phyloP scores from a whole-genome alignment of 2,329 filamentous ascomycete genomes.

The Xylariaceae sp. region DNA sequence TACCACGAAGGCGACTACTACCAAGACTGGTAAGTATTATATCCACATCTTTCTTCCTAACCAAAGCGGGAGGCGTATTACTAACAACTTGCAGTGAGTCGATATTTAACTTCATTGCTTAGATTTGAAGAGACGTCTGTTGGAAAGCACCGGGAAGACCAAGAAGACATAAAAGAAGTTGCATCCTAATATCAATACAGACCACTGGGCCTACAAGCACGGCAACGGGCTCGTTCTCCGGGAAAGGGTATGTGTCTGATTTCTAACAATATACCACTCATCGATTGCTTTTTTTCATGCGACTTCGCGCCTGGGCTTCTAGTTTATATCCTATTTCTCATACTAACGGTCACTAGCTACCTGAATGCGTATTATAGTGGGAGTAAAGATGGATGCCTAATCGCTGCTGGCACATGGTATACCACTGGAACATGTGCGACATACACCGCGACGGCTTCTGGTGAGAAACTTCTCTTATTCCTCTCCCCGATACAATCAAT shows the following conservation, averaged over 20 bases:
- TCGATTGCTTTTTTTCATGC: no score
- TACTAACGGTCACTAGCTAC: conserved; percentile 46
- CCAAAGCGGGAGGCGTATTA: not conserved
- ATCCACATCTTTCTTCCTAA: no score
- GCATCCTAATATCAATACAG: not conserved
- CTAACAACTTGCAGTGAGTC: conserved; percentile 18
- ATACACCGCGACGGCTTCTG: conserved; percentile 59
- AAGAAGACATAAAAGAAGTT: conserved; percentile 37
- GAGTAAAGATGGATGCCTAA: conserved; percentile 68
- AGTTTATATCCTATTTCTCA: not conserved
- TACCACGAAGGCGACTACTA: conserved; percentile 44
- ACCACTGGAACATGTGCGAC: conserved; percentile 71
- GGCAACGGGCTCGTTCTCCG: conserved; percentile 49
- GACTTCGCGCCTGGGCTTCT: not conserved
- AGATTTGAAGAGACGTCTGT: not conserved
- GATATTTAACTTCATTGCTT: not conserved
- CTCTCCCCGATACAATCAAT: not conserved
- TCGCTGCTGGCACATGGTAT: conserved; percentile 72
- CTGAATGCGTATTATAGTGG: conserved; percentile 61
- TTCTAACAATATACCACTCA: not conserved
- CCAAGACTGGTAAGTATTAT: conserved; percentile 33
- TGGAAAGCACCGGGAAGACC: not conserved
- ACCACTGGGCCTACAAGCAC: conserved; percentile 47
- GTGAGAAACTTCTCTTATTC: not conserved
- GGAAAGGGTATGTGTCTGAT: conserved; percentile 48